Percentiles rank a stretch among this genome's conserved stretches.
phyloP scores from a whole-genome alignment of 148 eudicot genomes.

The Selenicereus undatus region DNA sequence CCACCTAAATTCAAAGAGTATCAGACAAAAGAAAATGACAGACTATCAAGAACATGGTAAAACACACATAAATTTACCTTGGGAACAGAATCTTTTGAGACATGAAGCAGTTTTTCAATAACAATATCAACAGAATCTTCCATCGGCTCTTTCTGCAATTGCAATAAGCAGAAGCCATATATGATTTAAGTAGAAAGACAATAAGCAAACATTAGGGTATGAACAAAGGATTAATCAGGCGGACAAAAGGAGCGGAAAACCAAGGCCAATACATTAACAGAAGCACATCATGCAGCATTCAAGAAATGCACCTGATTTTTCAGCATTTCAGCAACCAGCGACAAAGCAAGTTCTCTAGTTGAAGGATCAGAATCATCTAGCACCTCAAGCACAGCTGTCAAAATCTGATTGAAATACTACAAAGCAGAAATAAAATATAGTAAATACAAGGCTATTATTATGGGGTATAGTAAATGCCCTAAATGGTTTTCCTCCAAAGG shows the following conservation, averaged over 20 bases:
- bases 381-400: slow-evolving; percentile 78
- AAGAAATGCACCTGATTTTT: slow-evolving; percentile 48
- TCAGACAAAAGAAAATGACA: background rate
- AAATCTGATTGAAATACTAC: slow-evolving; percentile 90
- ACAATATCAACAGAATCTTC: slow-evolving; percentile 94
- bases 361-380: slow-evolving; percentile 79
- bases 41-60: background rate
- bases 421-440: slow-evolving; percentile 15
- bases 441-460: background rate
- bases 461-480: background rate
- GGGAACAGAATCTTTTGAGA: slow-evolving; percentile 56
- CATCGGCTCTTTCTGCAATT: slow-evolving; percentile 67
- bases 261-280: background rate
- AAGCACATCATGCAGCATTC: background rate
- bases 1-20: slow-evolving; percentile 41
- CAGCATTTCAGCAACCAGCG: slow-evolving; percentile 78
- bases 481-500: background rate
- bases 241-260: background rate
- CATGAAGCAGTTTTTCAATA: slow-evolving; percentile 83
- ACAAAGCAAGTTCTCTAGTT: slow-evolving; percentile 61
- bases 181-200: slow-evolving; percentile 3
- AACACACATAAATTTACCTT: slow-evolving; percentile 42
- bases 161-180: slow-evolving; percentile 1
- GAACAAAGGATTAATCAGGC: background rate
- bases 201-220: background rate